A percentile compares a stretch with the other conserved stretches of the same genome.
Evolutionary conservation across 441 rosid genomes (phyloP).

Genomic region (Populus hybrid): DNA sequence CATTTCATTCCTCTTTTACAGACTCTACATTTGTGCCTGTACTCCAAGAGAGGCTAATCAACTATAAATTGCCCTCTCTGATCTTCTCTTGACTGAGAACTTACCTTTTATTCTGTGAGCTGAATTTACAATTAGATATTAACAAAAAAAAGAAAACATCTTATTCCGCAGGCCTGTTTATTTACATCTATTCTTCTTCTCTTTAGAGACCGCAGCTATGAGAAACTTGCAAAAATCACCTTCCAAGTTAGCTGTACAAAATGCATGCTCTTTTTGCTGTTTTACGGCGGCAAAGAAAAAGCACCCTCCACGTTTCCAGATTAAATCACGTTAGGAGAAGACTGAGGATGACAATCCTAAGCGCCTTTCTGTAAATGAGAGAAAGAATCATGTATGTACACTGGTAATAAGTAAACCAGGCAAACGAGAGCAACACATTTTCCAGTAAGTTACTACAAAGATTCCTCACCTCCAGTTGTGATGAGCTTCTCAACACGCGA

Average conservation of each 20-base stretch:
- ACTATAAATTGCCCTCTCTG: neutral
- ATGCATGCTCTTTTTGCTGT: conserved; percentile 8
- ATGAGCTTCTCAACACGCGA: conserved; percentile 93
- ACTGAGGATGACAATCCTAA: conserved; percentile 60
- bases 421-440: neutral
- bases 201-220: conserved; percentile 1
- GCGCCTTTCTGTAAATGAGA: conserved; percentile 65
- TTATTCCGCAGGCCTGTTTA: conserved; percentile 35
- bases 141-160: conserved; percentile 16
- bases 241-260: conserved; percentile 47
- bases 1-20: conserved; percentile 25
- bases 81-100: neutral
- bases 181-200: conserved; percentile 33
- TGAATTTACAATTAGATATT: conserved; percentile 18
- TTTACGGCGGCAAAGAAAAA: conserved; percentile 13
- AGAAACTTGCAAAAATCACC: conserved; percentile 22
- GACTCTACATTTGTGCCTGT: conserved; percentile 3
- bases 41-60: conserved; percentile 15
- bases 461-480: conserved; percentile 70
- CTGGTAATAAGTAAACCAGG: neutral
- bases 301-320: conserved; percentile 11
- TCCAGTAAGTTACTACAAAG: neutral
- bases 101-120: conserved; percentile 2
- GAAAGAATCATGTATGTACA: conserved; percentile 2
- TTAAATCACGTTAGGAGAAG: conserved; percentile 27